phyloP scores from a whole-genome alignment of 495 filamentous ascomycete species.

The Cenococcum geophilum region DNA sequence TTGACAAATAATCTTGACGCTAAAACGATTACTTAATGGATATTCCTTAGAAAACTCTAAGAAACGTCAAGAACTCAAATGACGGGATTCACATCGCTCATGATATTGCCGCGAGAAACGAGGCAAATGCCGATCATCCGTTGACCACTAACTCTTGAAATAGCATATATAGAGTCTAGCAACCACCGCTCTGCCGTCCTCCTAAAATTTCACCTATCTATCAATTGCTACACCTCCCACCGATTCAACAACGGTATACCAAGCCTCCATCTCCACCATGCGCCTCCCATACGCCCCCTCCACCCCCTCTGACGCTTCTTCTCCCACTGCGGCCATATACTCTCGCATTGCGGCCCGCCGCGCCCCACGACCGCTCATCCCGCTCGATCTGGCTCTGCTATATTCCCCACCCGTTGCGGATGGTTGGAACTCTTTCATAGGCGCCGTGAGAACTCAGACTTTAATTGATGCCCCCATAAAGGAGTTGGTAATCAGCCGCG shows the following conservation, averaged over 20 bases:
- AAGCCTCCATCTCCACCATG: conserved; percentile 29
- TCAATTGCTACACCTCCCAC: background rate
- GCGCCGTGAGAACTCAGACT: conserved; percentile 37
- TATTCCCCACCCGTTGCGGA: conserved; percentile 38
- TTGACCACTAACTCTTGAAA: no score
- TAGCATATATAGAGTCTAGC: no score
- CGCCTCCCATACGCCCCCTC: conserved; percentile 38
- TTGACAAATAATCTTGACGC: no score
- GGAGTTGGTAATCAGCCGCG: conserved; percentile 38
- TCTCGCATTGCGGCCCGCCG: conserved; percentile 36
- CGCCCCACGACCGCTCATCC: conserved; percentile 36
- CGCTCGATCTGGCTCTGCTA: conserved; percentile 39
- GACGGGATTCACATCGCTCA: background rate
- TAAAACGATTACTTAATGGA: no score
- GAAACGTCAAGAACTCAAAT: background rate
- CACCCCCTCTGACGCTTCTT: conserved; percentile 23
- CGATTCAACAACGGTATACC: background rate
- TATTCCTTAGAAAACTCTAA: background rate
- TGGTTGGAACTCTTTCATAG: conserved; percentile 40
- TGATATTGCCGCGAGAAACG: background rate
- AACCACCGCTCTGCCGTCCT: background rate
- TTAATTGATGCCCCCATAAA: conserved; percentile 22
- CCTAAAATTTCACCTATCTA: background rate
- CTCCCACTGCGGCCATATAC: conserved; percentile 29
- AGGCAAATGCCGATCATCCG: background rate